Evolutionary conservation across 1,284 basidiomycete genomes (phyloP), one percentile per base, ranked within the genome.

Genomic region (Marasmius fiardii): DNA sequence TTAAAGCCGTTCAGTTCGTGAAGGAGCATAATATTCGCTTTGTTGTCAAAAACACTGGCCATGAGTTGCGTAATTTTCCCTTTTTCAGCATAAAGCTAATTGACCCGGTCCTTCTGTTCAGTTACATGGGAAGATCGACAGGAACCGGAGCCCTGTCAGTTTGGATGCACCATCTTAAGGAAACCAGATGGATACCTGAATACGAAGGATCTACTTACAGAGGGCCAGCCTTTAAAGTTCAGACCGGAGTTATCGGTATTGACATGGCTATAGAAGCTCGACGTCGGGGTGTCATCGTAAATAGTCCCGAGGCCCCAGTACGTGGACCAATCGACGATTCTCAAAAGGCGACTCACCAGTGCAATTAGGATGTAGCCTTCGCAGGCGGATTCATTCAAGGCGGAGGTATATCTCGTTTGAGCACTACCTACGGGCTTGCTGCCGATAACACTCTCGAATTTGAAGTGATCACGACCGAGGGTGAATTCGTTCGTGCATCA

Each of bases 241-340:
- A 59, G 41, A 52, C 62, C 3, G 62, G 60, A 3, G 59, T 61
- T 6, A 35, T 35, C 1, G 63, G 59, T 33, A 43, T 54, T 21
- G 51, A 60, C 1, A 41, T 66, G 1, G 51, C 55, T 34, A 57
- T 51, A n/a, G 60, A 49, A 24, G 62, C 63, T 4, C 48, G 57
- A 28, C 39, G 57, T 8, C 50, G 54, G 2, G 60, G 61, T 2
- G 49, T 55, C 41, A 54, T 57, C 18, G 53, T 64, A 11, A 64
- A 66, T 14, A 57, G 56, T 35, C 65, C 64, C 18, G 63, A 64
- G 55, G 64, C 63, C 48, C 63, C 63, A 5, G 66, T 67, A 55
- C 11, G 65, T 54, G 20, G 3, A 41, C 16, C 39, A n/a, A 7
- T 20, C 35, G 14, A 16, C 39, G 11, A 14, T 8, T n/a, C n/a